Conservation (phyloP, 2,329 filamentous ascomycete species). For the Pyricularia grisea region DNA sequence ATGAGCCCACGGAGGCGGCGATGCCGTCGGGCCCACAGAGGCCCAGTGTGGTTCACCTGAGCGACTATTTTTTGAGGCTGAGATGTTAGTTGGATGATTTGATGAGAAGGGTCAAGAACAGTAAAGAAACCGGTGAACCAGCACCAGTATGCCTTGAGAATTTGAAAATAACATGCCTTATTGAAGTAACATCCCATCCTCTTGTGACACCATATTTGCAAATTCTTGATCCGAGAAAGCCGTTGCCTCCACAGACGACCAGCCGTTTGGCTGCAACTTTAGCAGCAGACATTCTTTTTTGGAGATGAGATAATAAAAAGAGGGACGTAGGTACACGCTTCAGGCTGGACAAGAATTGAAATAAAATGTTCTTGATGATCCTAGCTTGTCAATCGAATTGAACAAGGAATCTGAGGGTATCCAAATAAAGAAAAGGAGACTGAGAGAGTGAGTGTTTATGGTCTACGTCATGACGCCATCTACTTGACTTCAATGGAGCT, state of each 20-base stretch:
- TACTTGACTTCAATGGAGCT: neutral
- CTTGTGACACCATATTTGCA: slow-evolving; percentile 80
- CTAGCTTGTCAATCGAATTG: neutral
- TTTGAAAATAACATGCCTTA: slow-evolving; percentile 52
- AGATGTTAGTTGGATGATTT: neutral
- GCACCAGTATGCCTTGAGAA: neutral
- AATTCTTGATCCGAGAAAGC: slow-evolving; percentile 81
- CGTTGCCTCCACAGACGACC: slow-evolving; percentile 87
- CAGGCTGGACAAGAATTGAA: neutral
- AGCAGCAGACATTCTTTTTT: neutral
- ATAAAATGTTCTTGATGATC: neutral
- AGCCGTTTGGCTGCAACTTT: slow-evolving; percentile 55
- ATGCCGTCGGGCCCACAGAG: slow-evolving; percentile 59
- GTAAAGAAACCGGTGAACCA: too few relatives aligned
- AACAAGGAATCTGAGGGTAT: neutral
- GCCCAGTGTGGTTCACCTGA: slow-evolving; percentile 87
- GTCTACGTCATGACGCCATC: neutral
- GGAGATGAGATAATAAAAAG: neutral
- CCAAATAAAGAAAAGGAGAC: neutral
- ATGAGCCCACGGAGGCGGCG: slow-evolving; percentile 70
- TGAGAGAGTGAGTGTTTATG: neutral
- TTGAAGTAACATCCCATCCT: slow-evolving; percentile 86
- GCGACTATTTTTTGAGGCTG: slow-evolving; percentile 48
- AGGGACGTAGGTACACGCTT: neutral
- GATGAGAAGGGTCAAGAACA: neutral